Conservation (phyloP, 129 eudicot species). For the Arctium minus region DNA sequence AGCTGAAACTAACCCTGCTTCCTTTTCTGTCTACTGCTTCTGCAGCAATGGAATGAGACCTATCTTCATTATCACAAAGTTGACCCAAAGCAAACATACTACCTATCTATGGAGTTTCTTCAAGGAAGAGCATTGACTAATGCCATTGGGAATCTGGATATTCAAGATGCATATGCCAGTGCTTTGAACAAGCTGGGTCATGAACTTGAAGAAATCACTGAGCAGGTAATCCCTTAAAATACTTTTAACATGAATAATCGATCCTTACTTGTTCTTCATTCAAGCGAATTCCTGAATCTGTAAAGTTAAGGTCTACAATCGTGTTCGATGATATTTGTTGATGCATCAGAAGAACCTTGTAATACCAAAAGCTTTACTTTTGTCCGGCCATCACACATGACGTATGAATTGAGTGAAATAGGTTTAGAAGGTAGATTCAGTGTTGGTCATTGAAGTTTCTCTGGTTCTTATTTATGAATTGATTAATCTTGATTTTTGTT, state of each 20-base stretch:
- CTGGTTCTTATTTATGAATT: background rate
- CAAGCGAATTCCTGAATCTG: background rate
- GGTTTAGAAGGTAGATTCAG: background rate
- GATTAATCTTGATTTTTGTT: background rate
- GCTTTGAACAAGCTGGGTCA: slow-evolving; percentile 90
- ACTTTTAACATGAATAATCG: background rate
- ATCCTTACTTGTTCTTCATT: background rate
- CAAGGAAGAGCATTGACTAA: slow-evolving; percentile 99
- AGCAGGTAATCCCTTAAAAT: slow-evolving; percentile 53
- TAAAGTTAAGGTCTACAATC: background rate
- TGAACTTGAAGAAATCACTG: slow-evolving; percentile 84
- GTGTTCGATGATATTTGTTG: slow-evolving; percentile 3
- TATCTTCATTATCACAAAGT: slow-evolving; percentile 82
- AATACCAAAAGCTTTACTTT: slow-evolving; percentile 7
- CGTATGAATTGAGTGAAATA: background rate
- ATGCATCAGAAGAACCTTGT: background rate
- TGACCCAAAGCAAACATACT: slow-evolving; percentile 98
- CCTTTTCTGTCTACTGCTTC: slow-evolving; percentile 1
- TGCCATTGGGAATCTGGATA: slow-evolving; percentile 89
- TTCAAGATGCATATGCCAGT: slow-evolving; percentile 79
- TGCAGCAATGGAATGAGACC: slow-evolving; percentile 99
- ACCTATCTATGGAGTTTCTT: slow-evolving; percentile 96
- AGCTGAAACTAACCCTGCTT: slow-evolving; percentile 9
- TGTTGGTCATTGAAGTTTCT: too few relatives aligned
- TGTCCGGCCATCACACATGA: background rate